These are phyloP conservation scores for Trichophyton verrucosum DNA, from an alignment of 2,329 filamentous ascomycete genomes.

Conservation along the genomic window DNA sequence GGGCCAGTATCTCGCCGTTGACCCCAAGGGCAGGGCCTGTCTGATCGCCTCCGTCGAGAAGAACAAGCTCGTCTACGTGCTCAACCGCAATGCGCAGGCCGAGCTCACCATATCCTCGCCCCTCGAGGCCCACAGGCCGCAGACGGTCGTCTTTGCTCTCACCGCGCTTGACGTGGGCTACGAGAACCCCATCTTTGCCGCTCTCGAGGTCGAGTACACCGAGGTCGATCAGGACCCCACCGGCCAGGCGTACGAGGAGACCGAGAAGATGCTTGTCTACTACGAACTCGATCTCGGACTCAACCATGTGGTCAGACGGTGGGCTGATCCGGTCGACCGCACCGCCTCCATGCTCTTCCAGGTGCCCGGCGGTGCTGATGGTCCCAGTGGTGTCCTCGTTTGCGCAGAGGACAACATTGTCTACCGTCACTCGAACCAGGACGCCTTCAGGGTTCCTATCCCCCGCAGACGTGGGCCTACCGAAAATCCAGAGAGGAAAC, in stretches of 20 bases:
- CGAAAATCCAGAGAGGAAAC: constrained; percentile 84
- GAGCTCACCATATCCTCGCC: constrained; percentile 95
- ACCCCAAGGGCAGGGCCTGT: constrained; percentile 90
- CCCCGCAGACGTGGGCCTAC: constrained; percentile 75
- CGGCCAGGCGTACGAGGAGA: constrained; percentile 64
- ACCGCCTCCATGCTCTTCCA: constrained; percentile 85
- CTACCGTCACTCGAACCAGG: constrained; percentile 92
- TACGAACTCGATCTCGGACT: constrained; percentile 94
- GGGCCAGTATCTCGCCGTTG: constrained; percentile 88
- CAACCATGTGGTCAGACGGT: constrained; percentile 93
- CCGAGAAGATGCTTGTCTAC: constrained; percentile 87
- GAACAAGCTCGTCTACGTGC: constrained; percentile 97
- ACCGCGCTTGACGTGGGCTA: constrained; percentile 90
- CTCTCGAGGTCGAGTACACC: constrained; percentile 84
- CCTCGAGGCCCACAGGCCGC: constrained; percentile 86
- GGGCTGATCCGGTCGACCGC: constrained; percentile 86
- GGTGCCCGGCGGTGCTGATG: constrained; percentile 85
- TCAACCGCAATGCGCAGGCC: constrained; percentile 89
- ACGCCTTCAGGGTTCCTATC: constrained; percentile 77
- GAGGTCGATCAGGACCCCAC: constrained; percentile 85
- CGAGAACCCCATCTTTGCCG: constrained; percentile 91
- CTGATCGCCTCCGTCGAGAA: constrained; percentile 92
- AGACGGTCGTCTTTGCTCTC: constrained; percentile 78
- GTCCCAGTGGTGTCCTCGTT: constrained; percentile 86
- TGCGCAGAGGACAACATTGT: constrained; percentile 91